These are phyloP conservation scores for Irpex sp. DNA, from an alignment of 1,284 basidiomycete species.

Conservation along the genomic window DNA sequence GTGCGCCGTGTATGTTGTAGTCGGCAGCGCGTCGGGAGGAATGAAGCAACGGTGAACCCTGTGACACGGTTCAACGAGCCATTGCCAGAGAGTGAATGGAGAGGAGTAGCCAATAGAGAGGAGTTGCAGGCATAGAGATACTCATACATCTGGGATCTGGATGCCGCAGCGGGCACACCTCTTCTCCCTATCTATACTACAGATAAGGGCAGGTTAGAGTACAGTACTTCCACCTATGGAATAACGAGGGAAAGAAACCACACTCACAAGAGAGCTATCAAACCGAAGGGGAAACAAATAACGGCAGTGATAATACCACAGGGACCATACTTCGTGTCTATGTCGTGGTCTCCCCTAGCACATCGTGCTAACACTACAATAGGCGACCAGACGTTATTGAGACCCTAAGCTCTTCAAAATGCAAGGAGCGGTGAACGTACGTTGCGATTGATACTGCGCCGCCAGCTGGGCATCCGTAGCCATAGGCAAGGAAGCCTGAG, in stretches of 20 bases:
- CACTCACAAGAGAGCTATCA: conserved; percentile 26
- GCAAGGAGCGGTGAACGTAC: conserved; percentile 7
- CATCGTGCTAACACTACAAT: conserved; percentile 21
- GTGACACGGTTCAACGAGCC: neutral
- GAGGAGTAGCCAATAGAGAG: neutral
- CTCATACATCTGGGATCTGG: neutral
- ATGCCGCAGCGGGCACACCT: neutral
- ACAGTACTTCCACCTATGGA: neutral
- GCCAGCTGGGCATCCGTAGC: conserved; percentile 10
- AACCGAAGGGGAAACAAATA: conserved; percentile 24
- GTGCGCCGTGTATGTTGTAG: no score
- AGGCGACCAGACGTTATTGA: neutral
- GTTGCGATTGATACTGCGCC: conserved; percentile 13
- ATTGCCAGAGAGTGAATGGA: neutral
- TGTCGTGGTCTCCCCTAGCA: conserved; percentile 23
- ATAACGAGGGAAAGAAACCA: neutral
- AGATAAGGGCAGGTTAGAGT: neutral
- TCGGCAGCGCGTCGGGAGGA: neutral
- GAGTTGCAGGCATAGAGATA: neutral
- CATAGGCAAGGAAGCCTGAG: neutral
- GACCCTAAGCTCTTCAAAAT: neutral
- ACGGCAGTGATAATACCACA: conserved; percentile 24
- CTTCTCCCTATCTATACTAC: neutral
- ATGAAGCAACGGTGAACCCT: neutral
- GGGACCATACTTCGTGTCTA: conserved; percentile 19